A percentile compares a stretch with the other conserved stretches of the same genome.
These are phyloP conservation scores for Coprinopsis sp. DNA, from an alignment of 768 basidiomycete genomes.

Conservation along the genomic window DNA sequence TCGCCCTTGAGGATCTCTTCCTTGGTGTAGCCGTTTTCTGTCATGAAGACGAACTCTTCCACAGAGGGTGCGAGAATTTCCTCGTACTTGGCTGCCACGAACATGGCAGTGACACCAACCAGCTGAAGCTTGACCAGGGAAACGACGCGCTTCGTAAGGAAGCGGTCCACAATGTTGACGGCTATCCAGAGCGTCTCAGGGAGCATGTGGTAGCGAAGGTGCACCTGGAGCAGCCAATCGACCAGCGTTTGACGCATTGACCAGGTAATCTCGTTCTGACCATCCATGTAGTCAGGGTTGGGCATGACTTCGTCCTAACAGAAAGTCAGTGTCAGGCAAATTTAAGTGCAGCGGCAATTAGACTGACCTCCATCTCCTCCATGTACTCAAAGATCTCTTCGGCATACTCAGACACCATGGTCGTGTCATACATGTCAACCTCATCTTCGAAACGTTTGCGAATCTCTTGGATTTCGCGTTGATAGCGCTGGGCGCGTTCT, in stretches of 20 bases:
- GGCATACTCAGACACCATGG: slow-evolving; percentile 98
- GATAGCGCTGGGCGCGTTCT: slow-evolving; percentile 51
- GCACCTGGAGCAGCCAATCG: slow-evolving; percentile 98
- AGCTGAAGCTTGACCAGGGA: slow-evolving; percentile 90
- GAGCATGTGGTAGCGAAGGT: slow-evolving; percentile 97
- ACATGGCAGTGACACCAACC: slow-evolving; percentile 98
- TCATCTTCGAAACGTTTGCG: slow-evolving; percentile 70
- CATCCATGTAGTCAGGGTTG: slow-evolving; percentile 87
- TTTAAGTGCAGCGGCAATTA: background rate
- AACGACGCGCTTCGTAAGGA: slow-evolving; percentile 84
- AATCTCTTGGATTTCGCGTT: slow-evolving; percentile 61
- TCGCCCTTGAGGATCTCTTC: slow-evolving; percentile 99
- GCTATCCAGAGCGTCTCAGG: slow-evolving; percentile 99
- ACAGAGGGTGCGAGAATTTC: slow-evolving; percentile 96
- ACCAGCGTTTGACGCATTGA: slow-evolving; percentile 93
- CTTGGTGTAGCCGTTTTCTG: slow-evolving; percentile 87
- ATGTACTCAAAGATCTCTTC: slow-evolving; percentile 98
- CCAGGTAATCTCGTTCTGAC: slow-evolving; percentile 91
- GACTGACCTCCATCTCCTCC: slow-evolving; percentile 81
- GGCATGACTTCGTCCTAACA: slow-evolving; percentile 83
- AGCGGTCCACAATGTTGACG: slow-evolving; percentile 93
- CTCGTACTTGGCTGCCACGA: slow-evolving; percentile 98
- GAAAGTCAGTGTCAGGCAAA: slow-evolving; percentile 14
- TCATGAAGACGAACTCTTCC: slow-evolving; percentile 99
- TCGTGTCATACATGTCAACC: slow-evolving; percentile 70